Conservation (phyloP, 1,284 basidiomycete species). For the Cryptococcus floricola region DNA sequence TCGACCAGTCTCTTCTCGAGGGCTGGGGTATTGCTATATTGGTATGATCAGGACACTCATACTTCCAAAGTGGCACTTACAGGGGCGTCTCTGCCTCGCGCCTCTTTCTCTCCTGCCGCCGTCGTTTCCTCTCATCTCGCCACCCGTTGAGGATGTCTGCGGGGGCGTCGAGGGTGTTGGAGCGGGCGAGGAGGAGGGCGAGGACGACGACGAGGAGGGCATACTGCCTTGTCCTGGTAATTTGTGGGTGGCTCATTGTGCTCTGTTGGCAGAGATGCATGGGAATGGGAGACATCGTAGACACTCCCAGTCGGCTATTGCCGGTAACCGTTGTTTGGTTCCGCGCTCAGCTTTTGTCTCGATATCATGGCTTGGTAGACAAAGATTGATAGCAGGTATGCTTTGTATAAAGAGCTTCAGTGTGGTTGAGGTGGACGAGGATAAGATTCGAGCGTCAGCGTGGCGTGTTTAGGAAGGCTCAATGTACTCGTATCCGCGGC, state of each 20-base stretch:
- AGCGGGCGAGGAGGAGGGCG: conserved; percentile 24
- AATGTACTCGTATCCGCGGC: too few species aligned
- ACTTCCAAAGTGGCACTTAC: conserved; percentile 15
- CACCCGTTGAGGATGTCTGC: conserved; percentile 25
- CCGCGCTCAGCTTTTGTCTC: too few species aligned
- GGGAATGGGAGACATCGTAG: neutral
- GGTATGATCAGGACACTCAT: too few species aligned
- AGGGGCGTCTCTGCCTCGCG: conserved; percentile 43
- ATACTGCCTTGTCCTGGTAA: neutral
- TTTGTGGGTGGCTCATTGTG: neutral
- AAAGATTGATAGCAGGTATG: too few species aligned
- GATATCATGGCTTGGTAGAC: too few species aligned
- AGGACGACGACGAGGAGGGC: neutral
- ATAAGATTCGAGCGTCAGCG: too few species aligned
- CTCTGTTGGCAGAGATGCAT: neutral
- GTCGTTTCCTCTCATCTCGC: conserved; percentile 22
- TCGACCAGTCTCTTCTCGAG: conserved; percentile 50
- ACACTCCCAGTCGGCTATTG: too few species aligned
- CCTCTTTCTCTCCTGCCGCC: conserved; percentile 28
- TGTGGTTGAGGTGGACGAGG: too few species aligned
- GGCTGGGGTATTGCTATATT: conserved; percentile 43
- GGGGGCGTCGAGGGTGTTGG: conserved; percentile 6
- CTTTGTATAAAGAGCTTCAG: too few species aligned
- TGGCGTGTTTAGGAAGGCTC: too few species aligned
- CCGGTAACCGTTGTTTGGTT: too few species aligned